Evolutionary conservation across 2,329 filamentous ascomycete genomes (phyloP), one percentile per base, ranked within the genome.

Genomic region (Fusarium robinianum): DNA sequence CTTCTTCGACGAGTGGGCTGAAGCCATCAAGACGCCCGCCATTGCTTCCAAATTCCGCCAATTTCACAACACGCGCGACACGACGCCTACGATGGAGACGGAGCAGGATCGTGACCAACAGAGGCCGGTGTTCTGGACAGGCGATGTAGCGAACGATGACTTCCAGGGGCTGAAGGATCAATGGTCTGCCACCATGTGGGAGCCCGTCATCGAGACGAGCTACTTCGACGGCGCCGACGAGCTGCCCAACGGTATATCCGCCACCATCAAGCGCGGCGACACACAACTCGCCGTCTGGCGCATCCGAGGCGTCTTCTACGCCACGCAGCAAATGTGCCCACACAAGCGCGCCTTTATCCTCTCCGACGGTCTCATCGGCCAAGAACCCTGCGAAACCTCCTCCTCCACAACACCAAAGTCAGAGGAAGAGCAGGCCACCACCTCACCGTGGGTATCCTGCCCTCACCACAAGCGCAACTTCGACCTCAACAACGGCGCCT

Each of bases 1-100:
- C 11, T 96, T 85, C 75, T 95, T 94, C 72, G 90, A 90, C 72
- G 90, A 96, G 70, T 96, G 90, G 90, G 88, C 87, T 10, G 88
- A 92, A 66, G 88, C 86, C 0, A 76, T 96, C 63, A 80, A 80
- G 32, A 77, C 83, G 45, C 87, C 88, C 0, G 78, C 80, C 34
- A 79, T 85, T 24, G 77, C 80, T 5, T 81, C 80, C 50, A 79
- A 81, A 51, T 96, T 96, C 75, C 72, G 75, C 27, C 90, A 95
- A 68, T 96, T 96, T 63, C 83, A 83, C 62, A 96, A 96, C 74
- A 91, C 88, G 0, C 65, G 74, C 10, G 89, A 91, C n/a, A 80
- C 73, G 1, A 68, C 83, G 27, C 81, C 87, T 29, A 81, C 74
- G 3, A 80, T 90, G 51, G 90, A 95, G 53, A 72, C 81, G 5